phyloP scores from a whole-genome alignment of 2,329 filamentous ascomycete species.

The Colletotrichum lupini region DNA sequence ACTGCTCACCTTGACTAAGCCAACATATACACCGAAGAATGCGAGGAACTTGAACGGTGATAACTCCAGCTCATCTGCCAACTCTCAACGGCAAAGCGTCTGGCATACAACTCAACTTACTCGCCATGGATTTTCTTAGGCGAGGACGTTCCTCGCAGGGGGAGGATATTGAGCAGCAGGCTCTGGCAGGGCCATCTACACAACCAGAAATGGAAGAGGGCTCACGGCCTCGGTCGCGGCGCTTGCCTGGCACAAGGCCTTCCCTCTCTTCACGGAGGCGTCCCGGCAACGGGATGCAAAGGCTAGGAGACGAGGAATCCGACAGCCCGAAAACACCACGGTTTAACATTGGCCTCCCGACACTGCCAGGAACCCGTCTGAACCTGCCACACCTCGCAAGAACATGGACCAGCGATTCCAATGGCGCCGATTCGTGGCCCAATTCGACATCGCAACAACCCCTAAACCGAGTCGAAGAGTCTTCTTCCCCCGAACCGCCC shows the following conservation, averaged over 20 bases:
- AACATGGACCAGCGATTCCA: conserved; percentile 50
- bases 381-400: conserved; percentile 54
- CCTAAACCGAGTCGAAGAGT: conserved; percentile 35
- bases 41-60: conserved; percentile 14
- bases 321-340: conserved; percentile 61
- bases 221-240: conserved; percentile 8
- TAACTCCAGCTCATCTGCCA: conserved; percentile 1
- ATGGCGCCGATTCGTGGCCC: conserved; percentile 37
- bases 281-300: conserved; percentile 14
- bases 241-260: conserved; percentile 17
- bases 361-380: conserved; percentile 53
- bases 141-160: conserved; percentile 15
- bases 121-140: conserved; percentile 30
- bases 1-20: not conserved
- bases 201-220: conserved; percentile 34
- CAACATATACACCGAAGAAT: conserved; percentile 11
- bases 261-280: conserved; percentile 8
- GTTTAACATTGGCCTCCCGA: conserved; percentile 49
- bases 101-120: not conserved
- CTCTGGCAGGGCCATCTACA: conserved; percentile 13
- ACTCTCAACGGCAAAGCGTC: not conserved
- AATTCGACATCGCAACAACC: conserved; percentile 29
- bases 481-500: conserved; percentile 26
- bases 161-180: conserved; percentile 28
- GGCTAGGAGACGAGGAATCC: conserved; percentile 39